phyloP scores from a whole-genome alignment of 495 filamentous ascomycete species.

The Talaromyces trachyspermus region DNA sequence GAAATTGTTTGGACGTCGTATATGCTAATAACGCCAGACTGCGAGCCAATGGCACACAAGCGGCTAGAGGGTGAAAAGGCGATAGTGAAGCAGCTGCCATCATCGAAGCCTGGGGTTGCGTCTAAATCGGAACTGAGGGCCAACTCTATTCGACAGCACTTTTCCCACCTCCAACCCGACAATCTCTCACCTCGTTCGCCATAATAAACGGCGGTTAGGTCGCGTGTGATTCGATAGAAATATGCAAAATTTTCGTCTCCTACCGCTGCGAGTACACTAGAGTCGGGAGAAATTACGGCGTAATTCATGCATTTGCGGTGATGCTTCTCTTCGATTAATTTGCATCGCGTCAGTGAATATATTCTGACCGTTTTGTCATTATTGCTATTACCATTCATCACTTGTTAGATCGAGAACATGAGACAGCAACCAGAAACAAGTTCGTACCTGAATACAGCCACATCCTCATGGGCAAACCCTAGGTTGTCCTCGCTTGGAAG shows the following conservation, averaged over 20 bases:
- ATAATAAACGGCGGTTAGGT: constrained; percentile 31
- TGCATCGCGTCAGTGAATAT: constrained; percentile 58
- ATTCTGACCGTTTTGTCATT: constrained; percentile 84
- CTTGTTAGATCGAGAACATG: constrained; percentile 12
- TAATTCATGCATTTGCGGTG: constrained; percentile 85
- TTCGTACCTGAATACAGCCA: constrained; percentile 57
- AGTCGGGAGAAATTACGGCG: constrained; percentile 84
- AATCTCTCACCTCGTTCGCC: constrained; percentile 37
- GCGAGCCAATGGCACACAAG: constrained; percentile 62
- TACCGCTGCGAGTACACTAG: constrained; percentile 69
- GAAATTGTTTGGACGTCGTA: constrained; percentile 51
- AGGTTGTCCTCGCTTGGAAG: constrained; percentile 40
- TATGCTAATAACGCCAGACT: constrained; percentile 63
- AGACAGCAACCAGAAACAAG: not conserved
- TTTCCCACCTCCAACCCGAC: constrained; percentile 30
- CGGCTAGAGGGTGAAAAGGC: constrained; percentile 64
- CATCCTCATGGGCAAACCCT: constrained; percentile 47
- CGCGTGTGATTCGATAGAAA: constrained; percentile 54
- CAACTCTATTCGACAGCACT: constrained; percentile 29
- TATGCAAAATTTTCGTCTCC: constrained; percentile 80
- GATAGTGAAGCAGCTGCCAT: constrained; percentile 57
- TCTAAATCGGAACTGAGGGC: constrained; percentile 21
- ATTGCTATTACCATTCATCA: constrained; percentile 45
- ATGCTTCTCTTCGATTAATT: constrained; percentile 57
- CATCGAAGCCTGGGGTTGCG: constrained; percentile 17